Evolutionary conservation across 352 stramenopile species (phyloP).

Genomic region (Pythium vanterpoolii): DNA sequence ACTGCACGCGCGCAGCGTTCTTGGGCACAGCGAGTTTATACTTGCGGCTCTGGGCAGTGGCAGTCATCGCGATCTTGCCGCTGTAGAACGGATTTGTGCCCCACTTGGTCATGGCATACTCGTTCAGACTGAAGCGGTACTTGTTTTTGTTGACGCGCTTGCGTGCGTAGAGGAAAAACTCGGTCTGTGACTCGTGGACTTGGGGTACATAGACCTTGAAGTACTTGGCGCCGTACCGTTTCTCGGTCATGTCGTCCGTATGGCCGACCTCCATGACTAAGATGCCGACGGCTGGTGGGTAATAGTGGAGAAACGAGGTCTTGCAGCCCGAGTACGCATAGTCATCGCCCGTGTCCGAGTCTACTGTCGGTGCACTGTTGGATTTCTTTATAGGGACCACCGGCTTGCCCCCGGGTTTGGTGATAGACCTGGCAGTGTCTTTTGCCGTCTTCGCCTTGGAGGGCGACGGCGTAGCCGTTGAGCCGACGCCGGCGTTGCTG

Average conservation of each 20-base stretch:
- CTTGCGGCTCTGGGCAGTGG: conserved; percentile 37
- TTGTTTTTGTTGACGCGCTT: conserved; percentile 76
- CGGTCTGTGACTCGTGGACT: conserved; percentile 58
- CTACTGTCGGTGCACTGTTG: conserved; percentile 21
- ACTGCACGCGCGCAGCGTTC: conserved; percentile 42
- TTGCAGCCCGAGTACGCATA: conserved; percentile 28
- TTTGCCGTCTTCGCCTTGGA: neutral
- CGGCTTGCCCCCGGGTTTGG: neutral
- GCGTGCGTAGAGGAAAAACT: conserved; percentile 76
- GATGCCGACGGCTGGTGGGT: conserved; percentile 42
- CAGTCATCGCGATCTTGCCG: conserved; percentile 56
- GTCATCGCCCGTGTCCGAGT: conserved; percentile 33
- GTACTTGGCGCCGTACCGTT: conserved; percentile 65
- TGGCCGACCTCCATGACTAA: conserved; percentile 67
- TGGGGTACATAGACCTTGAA: conserved; percentile 77
- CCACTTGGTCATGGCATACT: conserved; percentile 58
- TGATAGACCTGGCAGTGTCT: neutral
- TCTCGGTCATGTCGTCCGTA: conserved; percentile 39
- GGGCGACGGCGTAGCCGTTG: neutral
- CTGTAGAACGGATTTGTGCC: conserved; percentile 54
- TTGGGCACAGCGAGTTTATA: conserved; percentile 54
- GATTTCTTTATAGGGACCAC: conserved; percentile 15
- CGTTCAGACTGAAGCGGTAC: conserved; percentile 72
- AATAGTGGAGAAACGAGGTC: conserved; percentile 71
- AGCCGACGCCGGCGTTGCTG: neutral